Evolutionary conservation across 1,284 basidiomycete species (phyloP), one percentile per base, ranked within the genome.

Genomic region (Heterobasidion parviporum): DNA sequence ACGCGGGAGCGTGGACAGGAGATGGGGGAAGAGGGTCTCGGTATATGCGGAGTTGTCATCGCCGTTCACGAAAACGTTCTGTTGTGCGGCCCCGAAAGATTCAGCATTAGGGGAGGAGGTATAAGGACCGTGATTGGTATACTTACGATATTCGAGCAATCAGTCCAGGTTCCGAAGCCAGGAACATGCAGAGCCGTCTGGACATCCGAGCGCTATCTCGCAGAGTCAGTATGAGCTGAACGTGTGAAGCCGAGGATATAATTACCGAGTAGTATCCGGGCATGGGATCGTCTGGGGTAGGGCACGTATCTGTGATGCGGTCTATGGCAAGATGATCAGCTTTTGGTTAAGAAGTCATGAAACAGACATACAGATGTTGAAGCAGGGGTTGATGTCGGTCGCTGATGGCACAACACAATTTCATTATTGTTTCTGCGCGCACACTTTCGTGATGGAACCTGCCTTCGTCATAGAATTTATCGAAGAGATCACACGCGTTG

Each of bases 151-250:
- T 16, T 18, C 7, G 33, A 35, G 50, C 50, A 51, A 16, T 51
- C 50, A 14, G 35, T 15, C 33, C 33, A 51, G 14, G 50, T 36
- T 16, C 50, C 50, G 7, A 35, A 34, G 16, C 36, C 18, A 12
- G 50, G 50, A n/a, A 51, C 50, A n/a, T 51, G 50, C 33, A 51
- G 16, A 6, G 50, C 50, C 16, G 33, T 51, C 33, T 51, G 50
- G 16, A 51, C 50, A n/a, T 51, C 50, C 2, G 35, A n/a, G 33
- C 50, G 50, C 50, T 51, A 14, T 41, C 8, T 10, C n/a, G 33
- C 35, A n/a, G n/a, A 16, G 7, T 18, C 9, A 3, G 16, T 9
- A 10, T n/a, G 38, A n/a, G 38, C 38, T 12, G 6, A 41, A 12
- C 1, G n/a, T 7, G n/a, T 6, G 12, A 41, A 9, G 14, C 36